Evolutionary conservation across 352 stramenopile species (phyloP).

Genomic region (Globisporangium paddicum): DNA sequence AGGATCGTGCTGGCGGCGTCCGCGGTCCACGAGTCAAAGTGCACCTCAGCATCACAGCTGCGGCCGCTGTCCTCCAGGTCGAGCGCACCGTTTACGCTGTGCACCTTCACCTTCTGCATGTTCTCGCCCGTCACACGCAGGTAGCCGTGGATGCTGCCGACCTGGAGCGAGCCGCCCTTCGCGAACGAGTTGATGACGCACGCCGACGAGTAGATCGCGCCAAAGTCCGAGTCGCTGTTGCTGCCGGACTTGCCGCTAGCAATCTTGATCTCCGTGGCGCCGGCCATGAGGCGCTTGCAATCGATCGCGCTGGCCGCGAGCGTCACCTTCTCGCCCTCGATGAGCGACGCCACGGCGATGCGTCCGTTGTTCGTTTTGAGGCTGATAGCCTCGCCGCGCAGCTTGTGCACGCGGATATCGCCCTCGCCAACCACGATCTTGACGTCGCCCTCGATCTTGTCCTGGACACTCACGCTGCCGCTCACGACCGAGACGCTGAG

Average conservation of each 20-base stretch:
- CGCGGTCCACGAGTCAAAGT: conserved; percentile 69
- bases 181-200: conserved; percentile 41
- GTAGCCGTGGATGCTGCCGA: conserved; percentile 74
- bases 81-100: conserved; percentile 64
- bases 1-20: conserved; percentile 53
- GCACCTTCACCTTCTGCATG: conserved; percentile 39
- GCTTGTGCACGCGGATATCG: conserved; percentile 55
- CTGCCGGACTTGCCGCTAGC: conserved; percentile 19
- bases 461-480: conserved; percentile 36
- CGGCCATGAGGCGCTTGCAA: conserved; percentile 69
- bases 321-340: conserved; percentile 59
- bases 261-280: conserved; percentile 45
- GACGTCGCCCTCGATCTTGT: conserved; percentile 76
- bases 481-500: conserved; percentile 43
- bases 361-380: conserved; percentile 61
- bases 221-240: conserved; percentile 32
- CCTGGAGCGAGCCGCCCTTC: conserved; percentile 25
- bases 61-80: conserved; percentile 68
- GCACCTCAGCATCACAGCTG: conserved; percentile 43
- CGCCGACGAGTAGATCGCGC: conserved; percentile 66
- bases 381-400: conserved; percentile 47
- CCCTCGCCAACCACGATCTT: conserved; percentile 55
- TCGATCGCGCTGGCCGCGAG: conserved; percentile 33
- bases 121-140: conserved; percentile 49
- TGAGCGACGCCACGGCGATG: conserved; percentile 36